Conservation (phyloP, 768 basidiomycete genomes). For the Hortiboletus flavorubellus region DNA sequence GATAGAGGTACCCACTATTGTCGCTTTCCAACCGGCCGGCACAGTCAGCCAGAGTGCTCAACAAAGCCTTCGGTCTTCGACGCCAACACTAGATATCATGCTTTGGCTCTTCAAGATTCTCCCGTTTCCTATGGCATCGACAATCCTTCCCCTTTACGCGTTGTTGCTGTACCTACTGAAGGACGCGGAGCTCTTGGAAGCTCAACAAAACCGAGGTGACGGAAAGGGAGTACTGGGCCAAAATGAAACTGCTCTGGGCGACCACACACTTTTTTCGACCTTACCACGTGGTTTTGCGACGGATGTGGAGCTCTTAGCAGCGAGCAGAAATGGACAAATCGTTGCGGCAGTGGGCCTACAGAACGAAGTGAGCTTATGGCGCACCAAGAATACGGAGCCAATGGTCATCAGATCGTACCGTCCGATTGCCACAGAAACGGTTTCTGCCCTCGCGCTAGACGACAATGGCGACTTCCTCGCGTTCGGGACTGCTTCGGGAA, state of each 20-base stretch:
- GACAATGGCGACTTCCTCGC: constrained; percentile 60
- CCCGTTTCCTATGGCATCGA: constrained; percentile 77
- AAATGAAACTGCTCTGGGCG: constrained; percentile 33
- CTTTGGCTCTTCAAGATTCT: constrained; percentile 83
- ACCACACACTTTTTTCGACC: constrained; percentile 55
- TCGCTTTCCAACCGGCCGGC: constrained; percentile 56
- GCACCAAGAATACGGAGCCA: constrained; percentile 40
- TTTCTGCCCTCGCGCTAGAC: constrained; percentile 65
- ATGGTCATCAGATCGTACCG: constrained; percentile 44
- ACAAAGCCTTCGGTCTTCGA: constrained; percentile 42
- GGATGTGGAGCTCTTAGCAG: constrained; percentile 78
- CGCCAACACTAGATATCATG: constrained; percentile 51
- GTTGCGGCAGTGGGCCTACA: constrained; percentile 73
- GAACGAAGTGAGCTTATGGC: constrained; percentile 76
- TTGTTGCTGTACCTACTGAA: constrained; percentile 85
- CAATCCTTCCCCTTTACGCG: constrained; percentile 69
- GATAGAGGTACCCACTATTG: constrained; percentile 73
- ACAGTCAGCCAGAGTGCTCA: constrained; percentile 23
- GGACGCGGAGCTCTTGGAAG: constrained; percentile 86
- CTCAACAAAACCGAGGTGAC: constrained; percentile 65
- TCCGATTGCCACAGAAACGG: constrained; percentile 43
- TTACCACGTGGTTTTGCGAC: constrained; percentile 78
- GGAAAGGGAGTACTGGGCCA: constrained; percentile 34
- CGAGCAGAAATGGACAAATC: constrained; percentile 62
- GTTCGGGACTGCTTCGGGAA: constrained; percentile 66